These are phyloP conservation scores for Aspergillus novofumigatus DNA, from an alignment of 2,329 filamentous ascomycete genomes.

Conservation along the genomic window DNA sequence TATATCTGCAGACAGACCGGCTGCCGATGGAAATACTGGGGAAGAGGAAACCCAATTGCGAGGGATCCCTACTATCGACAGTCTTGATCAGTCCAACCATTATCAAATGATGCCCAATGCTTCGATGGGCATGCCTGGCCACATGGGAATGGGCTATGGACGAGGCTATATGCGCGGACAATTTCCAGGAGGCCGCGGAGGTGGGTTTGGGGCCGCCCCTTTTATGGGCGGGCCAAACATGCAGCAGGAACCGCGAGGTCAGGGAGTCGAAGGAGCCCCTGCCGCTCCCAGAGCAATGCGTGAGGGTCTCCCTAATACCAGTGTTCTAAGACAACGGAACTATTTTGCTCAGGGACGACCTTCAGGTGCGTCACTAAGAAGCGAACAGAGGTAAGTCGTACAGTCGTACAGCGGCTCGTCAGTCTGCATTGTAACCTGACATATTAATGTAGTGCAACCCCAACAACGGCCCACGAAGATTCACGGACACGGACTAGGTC, in stretches of 20 bases:
- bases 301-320: slow-evolving; percentile 78
- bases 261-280: slow-evolving; percentile 69
- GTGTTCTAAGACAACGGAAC: slow-evolving; percentile 61
- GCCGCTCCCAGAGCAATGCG: slow-evolving; percentile 94
- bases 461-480: slow-evolving; percentile 36
- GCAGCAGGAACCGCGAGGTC: slow-evolving; percentile 41
- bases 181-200: slow-evolving; percentile 39
- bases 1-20: slow-evolving; percentile 6
- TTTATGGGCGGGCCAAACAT: slow-evolving; percentile 25
- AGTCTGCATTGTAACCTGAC: slow-evolving; percentile 7
- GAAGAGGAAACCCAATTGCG: slow-evolving; percentile 21
- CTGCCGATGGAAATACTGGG: slow-evolving; percentile 10
- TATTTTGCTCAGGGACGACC: slow-evolving; percentile 36
- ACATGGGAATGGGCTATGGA: slow-evolving; percentile 32
- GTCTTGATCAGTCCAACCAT: slow-evolving; percentile 23
- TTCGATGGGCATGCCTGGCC: slow-evolving; percentile 23
- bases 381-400: slow-evolving; percentile 27
- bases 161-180: slow-evolving; percentile 45
- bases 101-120: slow-evolving; percentile 26
- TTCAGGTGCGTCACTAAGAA: slow-evolving; percentile 15
- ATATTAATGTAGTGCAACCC: slow-evolving; percentile 14
- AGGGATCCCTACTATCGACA: slow-evolving; percentile 30
- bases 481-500: slow-evolving; percentile 22
- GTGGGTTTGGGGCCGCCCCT: slow-evolving; percentile 26
- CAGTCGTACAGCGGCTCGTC: slow-evolving; percentile 1